Evolutionary conservation across 352 stramenopile genomes (phyloP).

Genomic region (Phytophthora niederhauseri): DNA sequence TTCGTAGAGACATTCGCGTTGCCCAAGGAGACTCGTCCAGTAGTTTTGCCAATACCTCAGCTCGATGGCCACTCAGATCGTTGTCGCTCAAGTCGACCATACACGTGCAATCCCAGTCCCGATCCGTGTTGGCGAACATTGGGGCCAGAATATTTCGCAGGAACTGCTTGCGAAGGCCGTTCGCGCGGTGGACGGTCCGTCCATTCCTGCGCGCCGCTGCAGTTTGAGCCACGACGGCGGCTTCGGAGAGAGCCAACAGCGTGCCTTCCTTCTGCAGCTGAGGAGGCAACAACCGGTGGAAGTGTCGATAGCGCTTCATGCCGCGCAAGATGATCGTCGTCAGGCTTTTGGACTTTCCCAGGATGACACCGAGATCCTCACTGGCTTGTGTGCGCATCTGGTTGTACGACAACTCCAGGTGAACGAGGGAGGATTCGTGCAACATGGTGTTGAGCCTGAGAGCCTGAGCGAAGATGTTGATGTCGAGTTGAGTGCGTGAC

Average conservation of each 20-base stretch:
- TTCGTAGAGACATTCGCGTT: constrained; percentile 48
- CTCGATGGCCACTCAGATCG: constrained; percentile 56
- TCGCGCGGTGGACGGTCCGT: constrained; percentile 24
- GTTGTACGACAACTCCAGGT: constrained; percentile 78
- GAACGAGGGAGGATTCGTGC: constrained; percentile 60
- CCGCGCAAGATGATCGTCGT: constrained; percentile 62
- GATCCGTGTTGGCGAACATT: constrained; percentile 68
- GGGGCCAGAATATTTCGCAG: constrained; percentile 61
- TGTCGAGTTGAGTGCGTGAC: constrained; percentile 60
- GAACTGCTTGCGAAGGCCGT: constrained; percentile 53
- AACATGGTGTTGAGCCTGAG: constrained; percentile 73
- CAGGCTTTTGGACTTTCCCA: constrained; percentile 71
- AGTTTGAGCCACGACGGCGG: constrained; percentile 31
- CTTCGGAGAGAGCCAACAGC: constrained; percentile 28
- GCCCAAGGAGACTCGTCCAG: constrained; percentile 51
- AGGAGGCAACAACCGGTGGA: constrained; percentile 28
- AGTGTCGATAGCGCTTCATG: constrained; percentile 49
- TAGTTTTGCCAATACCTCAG: constrained; percentile 53
- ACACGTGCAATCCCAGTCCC: constrained; percentile 35
- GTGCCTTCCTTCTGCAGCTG: constrained; percentile 33
- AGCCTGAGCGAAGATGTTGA: constrained; percentile 57
- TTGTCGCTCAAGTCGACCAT: constrained; percentile 83
- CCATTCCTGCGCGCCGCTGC: constrained; percentile 25
- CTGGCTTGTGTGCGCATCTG: constrained; percentile 58
- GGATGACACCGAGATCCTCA: constrained; percentile 57